Evolutionary conservation across 257 asterid genomes (phyloP).

Genomic region (Knoxia roxburghii): DNA sequence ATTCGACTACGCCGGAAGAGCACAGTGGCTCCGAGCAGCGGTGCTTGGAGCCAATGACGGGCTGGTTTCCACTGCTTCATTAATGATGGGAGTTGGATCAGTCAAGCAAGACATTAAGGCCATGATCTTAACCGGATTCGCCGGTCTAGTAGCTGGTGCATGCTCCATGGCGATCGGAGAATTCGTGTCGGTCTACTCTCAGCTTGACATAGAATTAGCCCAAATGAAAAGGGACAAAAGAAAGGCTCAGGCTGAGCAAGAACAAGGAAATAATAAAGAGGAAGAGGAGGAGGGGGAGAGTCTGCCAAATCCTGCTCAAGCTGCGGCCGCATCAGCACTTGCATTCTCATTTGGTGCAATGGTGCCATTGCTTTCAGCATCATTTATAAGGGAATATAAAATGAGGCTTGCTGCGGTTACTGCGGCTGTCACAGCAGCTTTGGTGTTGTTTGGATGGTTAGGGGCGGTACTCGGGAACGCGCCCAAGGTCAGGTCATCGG

Average conservation of each 20-base stretch:
- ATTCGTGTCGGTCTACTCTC: conserved; percentile 71
- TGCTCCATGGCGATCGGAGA: conserved; percentile 93
- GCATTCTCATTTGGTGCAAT: conserved; percentile 68
- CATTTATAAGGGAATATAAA: conserved; percentile 54
- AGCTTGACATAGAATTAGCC: conserved; percentile 66
- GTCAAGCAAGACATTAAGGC: conserved; percentile 65
- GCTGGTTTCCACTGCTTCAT: conserved; percentile 61
- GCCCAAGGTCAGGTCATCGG: conserved; percentile 42
- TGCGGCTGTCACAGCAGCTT: conserved; percentile 54
- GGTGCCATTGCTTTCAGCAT: conserved; percentile 75
- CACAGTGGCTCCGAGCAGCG: conserved; percentile 92
- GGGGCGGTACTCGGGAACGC: conserved; percentile 68
- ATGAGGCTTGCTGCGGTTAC: conserved; percentile 52
- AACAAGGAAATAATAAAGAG: background rate
- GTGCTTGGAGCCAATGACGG: conserved; percentile 90
- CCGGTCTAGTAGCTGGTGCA: conserved; percentile 79
- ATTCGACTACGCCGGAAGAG: conserved; percentile 61
- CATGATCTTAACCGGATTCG: conserved; percentile 75
- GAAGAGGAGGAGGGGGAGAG: conserved; percentile 16
- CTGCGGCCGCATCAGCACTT: conserved; percentile 74
- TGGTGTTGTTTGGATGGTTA: conserved; percentile 64
- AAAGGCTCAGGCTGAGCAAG: conserved; percentile 14
- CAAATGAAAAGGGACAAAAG: conserved; percentile 45
- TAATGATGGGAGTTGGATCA: conserved; percentile 90
- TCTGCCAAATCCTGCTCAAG: conserved; percentile 67